Evolutionary conservation across 129 eudicot genomes (phyloP), one percentile per base, ranked within the genome.

Genomic region (Arctium minus): DNA sequence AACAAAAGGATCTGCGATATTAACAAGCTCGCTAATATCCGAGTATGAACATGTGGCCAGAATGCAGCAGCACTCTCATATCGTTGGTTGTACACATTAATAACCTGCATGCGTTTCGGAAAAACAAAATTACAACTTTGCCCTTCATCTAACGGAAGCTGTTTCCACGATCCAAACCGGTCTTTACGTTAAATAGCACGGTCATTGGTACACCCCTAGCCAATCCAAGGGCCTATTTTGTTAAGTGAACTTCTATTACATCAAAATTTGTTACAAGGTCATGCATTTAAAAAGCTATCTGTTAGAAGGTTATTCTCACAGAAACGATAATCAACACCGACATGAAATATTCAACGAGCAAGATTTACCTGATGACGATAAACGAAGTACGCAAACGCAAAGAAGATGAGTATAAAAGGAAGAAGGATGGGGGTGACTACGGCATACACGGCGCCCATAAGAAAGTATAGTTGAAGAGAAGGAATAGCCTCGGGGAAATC

Each of bases 1-100:
- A 95, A 37, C 76, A 95, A 78, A 70, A 95, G 97, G 48, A 95
- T 85, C 76, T 95, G 98, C 37, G 98, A 95, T 80, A 92, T 95
- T 80, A 95, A 74, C 79, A 95, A 90, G 87, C 97, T 90, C 17
- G 97, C 97, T 82, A 95, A 46, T 65, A 92, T 95, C 77, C 98
- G 91, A 64, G 87, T 86, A 77, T 92, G 98, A 88, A 95, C 97
- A 81, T 92, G 98, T 15, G 98, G 98, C 98, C 98, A 95, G 78
- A 95, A 92, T 62, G 97, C 97, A 72, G 89, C 97, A 80, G 81
- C 97, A 86, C 97, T 94, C 86, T 94, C 98, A 32, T 94, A 94
- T 42, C 87, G 90, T 84, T 94, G 98, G 83, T 94, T 68, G 88
- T 94, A 92, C 76, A 94, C 98, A 75, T 94, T 94, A 73, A 94